Evolutionary conservation across 805 yeast species (phyloP).

Genomic region (Priceomyces carsonii): DNA sequence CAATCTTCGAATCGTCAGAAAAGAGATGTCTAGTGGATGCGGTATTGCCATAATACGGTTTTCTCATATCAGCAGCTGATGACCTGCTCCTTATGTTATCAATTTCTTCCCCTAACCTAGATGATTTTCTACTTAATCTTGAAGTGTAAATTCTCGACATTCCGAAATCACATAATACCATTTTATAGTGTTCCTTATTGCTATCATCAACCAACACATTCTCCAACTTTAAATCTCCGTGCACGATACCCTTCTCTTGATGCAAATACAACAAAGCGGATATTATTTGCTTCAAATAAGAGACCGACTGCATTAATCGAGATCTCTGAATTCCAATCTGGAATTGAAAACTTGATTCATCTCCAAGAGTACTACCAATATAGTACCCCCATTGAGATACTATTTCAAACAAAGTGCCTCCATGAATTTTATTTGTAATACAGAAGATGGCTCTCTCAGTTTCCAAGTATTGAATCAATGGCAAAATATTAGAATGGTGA

Average conservation of each 20-base stretch:
- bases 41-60: constrained; percentile 36
- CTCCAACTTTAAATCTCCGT: constrained; percentile 83
- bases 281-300: constrained; percentile 53
- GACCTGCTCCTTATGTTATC: constrained; percentile 34
- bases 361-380: constrained; percentile 23
- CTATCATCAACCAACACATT: constrained; percentile 62
- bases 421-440: constrained; percentile 63
- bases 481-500: constrained; percentile 64
- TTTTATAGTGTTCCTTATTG: constrained; percentile 27
- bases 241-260: constrained; percentile 58
- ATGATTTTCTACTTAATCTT: constrained; percentile 24
- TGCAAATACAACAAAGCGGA: constrained; percentile 62
- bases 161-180: constrained; percentile 86
- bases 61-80: constrained; percentile 30
- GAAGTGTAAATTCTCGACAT: constrained; percentile 52
- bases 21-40: constrained; percentile 20
- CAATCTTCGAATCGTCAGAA: constrained; percentile 34
- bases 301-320: constrained; percentile 34
- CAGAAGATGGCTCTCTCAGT: constrained; percentile 68
- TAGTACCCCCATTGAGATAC: constrained; percentile 66
- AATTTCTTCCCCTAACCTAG: constrained; percentile 14
- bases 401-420: constrained; percentile 80
- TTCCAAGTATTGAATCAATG: constrained; percentile 60
- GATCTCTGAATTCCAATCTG: constrained; percentile 23
- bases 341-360: constrained; percentile 28